phyloP scores from a whole-genome alignment of 345 rosid species.

The Bruguiera sexangula region DNA sequence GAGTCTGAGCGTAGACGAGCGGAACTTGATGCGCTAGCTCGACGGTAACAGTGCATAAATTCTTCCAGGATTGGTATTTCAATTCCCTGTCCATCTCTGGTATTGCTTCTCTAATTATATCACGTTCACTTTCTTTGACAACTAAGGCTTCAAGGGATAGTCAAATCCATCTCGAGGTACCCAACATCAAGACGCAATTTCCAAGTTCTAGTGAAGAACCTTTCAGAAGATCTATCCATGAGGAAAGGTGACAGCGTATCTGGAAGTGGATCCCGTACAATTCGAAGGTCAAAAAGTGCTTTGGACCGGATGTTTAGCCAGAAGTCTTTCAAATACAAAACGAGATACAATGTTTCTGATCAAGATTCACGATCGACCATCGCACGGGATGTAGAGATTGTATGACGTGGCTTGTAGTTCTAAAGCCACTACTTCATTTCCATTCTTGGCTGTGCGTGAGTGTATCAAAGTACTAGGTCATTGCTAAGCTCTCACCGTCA shows the following conservation, averaged over 20 bases:
- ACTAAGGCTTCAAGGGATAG: conserved; percentile 67
- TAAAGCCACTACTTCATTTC: background rate
- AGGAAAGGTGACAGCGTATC: conserved; percentile 36
- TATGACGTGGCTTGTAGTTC: conserved; percentile 20
- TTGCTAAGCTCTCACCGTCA: background rate
- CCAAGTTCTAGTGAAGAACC: conserved; percentile 41
- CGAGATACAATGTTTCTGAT: conserved; percentile 49
- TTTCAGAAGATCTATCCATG: conserved; percentile 59
- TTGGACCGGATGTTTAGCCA: conserved; percentile 53
- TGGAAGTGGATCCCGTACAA: conserved; percentile 23
- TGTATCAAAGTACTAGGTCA: background rate
- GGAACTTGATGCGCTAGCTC: conserved; percentile 86
- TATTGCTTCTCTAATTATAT: background rate
- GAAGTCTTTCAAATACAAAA: conserved; percentile 52
- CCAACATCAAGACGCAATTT: conserved; percentile 76
- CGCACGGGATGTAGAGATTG: conserved; percentile 38
- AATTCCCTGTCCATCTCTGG: background rate
- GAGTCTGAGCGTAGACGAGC: conserved; percentile 71
- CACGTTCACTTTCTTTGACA: background rate
- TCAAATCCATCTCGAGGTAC: conserved; percentile 75
- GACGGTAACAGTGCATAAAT: conserved; percentile 52
- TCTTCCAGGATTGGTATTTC: background rate
- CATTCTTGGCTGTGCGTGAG: background rate
- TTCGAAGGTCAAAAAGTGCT: conserved; percentile 53
- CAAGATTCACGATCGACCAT: conserved; percentile 38